phyloP scores from a whole-genome alignment of 805 yeast species.

The Zygotorulaspora chibaensis region DNA sequence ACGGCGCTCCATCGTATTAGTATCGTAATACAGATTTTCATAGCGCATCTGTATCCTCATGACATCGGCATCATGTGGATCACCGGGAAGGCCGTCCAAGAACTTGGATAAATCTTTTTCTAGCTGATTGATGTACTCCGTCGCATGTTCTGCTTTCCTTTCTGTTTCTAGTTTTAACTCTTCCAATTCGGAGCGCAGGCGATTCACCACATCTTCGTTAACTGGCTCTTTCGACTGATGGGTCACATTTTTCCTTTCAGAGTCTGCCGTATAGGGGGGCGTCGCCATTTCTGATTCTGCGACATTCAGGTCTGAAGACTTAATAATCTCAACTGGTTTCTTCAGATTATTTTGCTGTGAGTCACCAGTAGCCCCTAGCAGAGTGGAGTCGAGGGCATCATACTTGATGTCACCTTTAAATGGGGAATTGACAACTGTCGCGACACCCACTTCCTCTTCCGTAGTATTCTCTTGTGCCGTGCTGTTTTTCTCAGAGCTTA shows the following conservation, averaged over 20 bases:
- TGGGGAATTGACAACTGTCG: constrained; percentile 23
- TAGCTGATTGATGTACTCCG: constrained; percentile 46
- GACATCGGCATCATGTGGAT: constrained; percentile 22
- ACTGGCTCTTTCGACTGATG: constrained; percentile 15
- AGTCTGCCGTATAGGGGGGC: not conserved
- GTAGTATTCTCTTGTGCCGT: constrained; percentile 5
- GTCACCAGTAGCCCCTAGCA: not conserved
- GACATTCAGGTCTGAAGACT: constrained; percentile 6
- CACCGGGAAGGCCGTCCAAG: constrained; percentile 27
- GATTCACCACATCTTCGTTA: constrained; percentile 28
- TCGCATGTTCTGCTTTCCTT: constrained; percentile 53
- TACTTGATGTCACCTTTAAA: constrained; percentile 17
- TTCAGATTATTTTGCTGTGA: constrained; percentile 9
- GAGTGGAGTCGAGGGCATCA: constrained; percentile 2
- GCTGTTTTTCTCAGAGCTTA: constrained; percentile 9
- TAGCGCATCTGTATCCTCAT: constrained; percentile 15
- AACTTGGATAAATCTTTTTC: constrained; percentile 38
- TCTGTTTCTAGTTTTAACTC: constrained; percentile 42
- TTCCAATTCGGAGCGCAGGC: constrained; percentile 35
- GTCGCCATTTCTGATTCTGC: not conserved
- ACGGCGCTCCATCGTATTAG: constrained; percentile 39
- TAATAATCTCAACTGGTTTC: constrained; percentile 11
- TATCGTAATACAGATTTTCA: constrained; percentile 42
- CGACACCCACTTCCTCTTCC: constrained; percentile 17
- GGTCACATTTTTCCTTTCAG: not conserved